Evolutionary conservation across 78 protist genomes (phyloP), one percentile per base, ranked within the genome.

Genomic region (Dictyostelium capitatum): DNA sequence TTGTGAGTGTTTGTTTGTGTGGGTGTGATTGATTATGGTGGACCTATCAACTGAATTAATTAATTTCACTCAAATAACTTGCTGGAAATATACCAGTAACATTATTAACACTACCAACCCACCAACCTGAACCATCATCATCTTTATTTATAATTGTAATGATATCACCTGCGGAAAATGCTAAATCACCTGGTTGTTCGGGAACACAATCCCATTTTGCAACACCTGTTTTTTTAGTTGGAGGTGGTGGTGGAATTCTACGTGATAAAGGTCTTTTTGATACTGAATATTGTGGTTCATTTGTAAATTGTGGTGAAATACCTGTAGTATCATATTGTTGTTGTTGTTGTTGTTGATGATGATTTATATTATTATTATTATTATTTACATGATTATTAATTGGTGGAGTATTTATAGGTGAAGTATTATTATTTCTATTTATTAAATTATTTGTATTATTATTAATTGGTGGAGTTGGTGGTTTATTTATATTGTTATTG

Each of bases 241-340:
- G 91, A 25, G 91, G 91, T 20, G 91, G 91, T 41, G 91, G 91
- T 74, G 91, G 90, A 19, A 83, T 83, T 56, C 91, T 72, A n/a
- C 83, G 20, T 28, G 91, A 84, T 15, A 84, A 75, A 3, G 91
- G 91, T 41, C 91, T 53, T 19, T 20, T 84, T 5, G 48, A 41
- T 20, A 41, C 48, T n/a, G 57, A 41, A 72, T 72, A 59, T 50
- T 56, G 23, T 5, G 12, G 11, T 19, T 43, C 62, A 41, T 23
- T 32, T 43, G 81, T 48, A 25, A 25, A 23, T 75, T 43, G 56
- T 11, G 81, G 81, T 48, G 81, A 75, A n/a, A 48, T 48, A 30
- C 28, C 28, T 20, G 81, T 30, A 9, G 51, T 72, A 2, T 1
- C 43, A 37, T 37, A 37, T 37, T 37, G 43, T 1, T 37, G 43